Evolutionary conservation across 805 yeast species (phyloP).

Genomic region (Metschnikowia henanensis): DNA sequence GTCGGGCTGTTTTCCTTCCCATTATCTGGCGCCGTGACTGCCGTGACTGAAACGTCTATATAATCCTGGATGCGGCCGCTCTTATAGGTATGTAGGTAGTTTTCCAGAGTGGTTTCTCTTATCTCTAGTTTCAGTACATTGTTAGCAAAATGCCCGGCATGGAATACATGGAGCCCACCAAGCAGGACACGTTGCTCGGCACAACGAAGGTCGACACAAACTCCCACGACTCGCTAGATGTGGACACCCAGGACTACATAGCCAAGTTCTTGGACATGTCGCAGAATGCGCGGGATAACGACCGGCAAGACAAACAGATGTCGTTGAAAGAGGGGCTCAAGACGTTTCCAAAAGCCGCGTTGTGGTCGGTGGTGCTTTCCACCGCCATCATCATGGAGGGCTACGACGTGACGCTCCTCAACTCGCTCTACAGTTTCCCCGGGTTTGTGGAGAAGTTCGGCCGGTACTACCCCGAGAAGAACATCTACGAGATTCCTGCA

Average conservation of each 20-base stretch:
- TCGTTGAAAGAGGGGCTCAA: slow-evolving; percentile 33
- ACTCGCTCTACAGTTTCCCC: slow-evolving; percentile 37
- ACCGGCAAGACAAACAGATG: slow-evolving; percentile 35
- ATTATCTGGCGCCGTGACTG: neutral
- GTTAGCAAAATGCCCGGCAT: no score
- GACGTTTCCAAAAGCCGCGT: slow-evolving; percentile 39
- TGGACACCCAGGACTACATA: slow-evolving; percentile 10
- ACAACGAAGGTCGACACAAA: neutral
- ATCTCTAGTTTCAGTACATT: neutral
- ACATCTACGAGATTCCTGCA: slow-evolving; percentile 34
- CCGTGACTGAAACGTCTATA: neutral
- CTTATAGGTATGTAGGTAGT: neutral
- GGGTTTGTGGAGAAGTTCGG: slow-evolving; percentile 36
- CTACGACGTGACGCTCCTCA: slow-evolving; percentile 41
- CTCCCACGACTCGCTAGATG: neutral
- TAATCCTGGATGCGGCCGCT: neutral
- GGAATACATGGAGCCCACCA: neutral
- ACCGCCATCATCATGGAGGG: slow-evolving; percentile 43
- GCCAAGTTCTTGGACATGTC: slow-evolving; percentile 38
- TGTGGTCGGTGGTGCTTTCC: slow-evolving; percentile 47
- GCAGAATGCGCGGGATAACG: slow-evolving; percentile 37
- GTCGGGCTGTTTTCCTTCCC: neutral
- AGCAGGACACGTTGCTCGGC: neutral
- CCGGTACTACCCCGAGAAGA: slow-evolving; percentile 26
- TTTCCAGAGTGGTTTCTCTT: neutral